These are phyloP conservation scores for Colletotrichum orchidophilum DNA, from an alignment of 2,329 filamentous ascomycete species.

Conservation along the genomic window DNA sequence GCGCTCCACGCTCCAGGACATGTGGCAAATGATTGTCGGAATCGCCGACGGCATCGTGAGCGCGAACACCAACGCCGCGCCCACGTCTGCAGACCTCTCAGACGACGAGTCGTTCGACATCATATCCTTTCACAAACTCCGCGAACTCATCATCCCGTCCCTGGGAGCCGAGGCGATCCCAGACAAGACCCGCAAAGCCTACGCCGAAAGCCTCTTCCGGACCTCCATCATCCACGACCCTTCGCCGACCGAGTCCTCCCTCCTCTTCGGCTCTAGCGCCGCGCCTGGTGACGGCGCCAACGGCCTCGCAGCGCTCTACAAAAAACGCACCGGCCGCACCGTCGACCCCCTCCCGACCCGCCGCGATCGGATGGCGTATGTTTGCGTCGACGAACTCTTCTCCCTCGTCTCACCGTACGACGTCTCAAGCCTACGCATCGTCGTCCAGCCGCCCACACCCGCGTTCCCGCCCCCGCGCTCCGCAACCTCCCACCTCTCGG, in stretches of 20 bases:
- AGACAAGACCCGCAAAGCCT: constrained; percentile 73
- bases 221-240: constrained; percentile 83
- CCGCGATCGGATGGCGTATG: constrained; percentile 79
- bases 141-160: constrained; percentile 76
- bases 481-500: constrained; percentile 34
- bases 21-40: constrained; percentile 77
- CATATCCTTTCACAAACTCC: constrained; percentile 73
- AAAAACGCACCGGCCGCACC: constrained; percentile 76
- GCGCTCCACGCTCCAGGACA: constrained; percentile 57
- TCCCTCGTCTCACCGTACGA: constrained; percentile 68
- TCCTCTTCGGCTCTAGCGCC: constrained; percentile 61
- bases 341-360: constrained; percentile 70
- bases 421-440: constrained; percentile 48
- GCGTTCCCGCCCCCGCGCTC: constrained; percentile 43
- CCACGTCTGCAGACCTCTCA: constrained; percentile 58
- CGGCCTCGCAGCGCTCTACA: constrained; percentile 71
- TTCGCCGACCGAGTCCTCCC: constrained; percentile 58
- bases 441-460: constrained; percentile 56
- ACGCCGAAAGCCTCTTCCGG: constrained; percentile 80
- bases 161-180: constrained; percentile 74
- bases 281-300: constrained; percentile 45
- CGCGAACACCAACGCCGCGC: constrained; percentile 65
- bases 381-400: constrained; percentile 83
- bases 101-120: constrained; percentile 87
- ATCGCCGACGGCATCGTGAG: constrained; percentile 76